A percentile compares a stretch with the other conserved stretches of the same genome.
Conservation (phyloP, 106 monocot genomes). For the Agapanthus africanus region DNA sequence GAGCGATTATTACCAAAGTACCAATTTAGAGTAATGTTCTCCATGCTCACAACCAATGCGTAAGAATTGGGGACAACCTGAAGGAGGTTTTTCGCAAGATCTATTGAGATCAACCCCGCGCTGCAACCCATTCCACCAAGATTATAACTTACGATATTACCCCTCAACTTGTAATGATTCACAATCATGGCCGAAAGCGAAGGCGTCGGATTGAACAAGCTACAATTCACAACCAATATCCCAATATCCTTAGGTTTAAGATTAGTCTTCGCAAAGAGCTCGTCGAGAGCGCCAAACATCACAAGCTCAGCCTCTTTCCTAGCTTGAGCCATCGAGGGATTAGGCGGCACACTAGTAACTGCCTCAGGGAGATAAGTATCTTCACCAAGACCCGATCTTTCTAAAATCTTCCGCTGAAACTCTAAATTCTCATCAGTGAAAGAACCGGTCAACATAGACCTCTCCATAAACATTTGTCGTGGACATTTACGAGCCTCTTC, state of each 20-base stretch:
- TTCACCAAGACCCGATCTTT: constrained; percentile 37
- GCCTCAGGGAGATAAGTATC: constrained; percentile 30
- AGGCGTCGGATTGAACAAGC: constrained; percentile 38
- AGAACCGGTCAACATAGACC: not conserved
- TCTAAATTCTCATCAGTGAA: constrained; percentile 30
- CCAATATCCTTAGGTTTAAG: constrained; percentile 27
- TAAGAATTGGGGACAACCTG: constrained; percentile 17
- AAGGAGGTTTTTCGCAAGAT: constrained; percentile 27
- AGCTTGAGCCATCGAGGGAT: constrained; percentile 17
- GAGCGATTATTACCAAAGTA: constrained; percentile 25
- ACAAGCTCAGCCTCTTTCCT: constrained; percentile 31
- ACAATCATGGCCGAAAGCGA: constrained; percentile 31
- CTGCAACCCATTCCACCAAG: constrained; percentile 38
- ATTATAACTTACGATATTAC: constrained; percentile 25
- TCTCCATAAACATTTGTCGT: constrained; percentile 19
- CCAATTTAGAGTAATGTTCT: constrained; percentile 34
- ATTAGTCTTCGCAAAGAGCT: constrained; percentile 24
- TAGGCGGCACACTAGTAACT: constrained; percentile 21
- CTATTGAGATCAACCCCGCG: constrained; percentile 30
- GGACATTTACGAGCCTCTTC: constrained; percentile 25
- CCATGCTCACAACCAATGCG: constrained; percentile 27
- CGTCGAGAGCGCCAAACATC: constrained; percentile 35
- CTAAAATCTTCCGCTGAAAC: constrained; percentile 30
- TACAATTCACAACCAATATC: constrained; percentile 31
- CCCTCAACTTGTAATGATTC: constrained; percentile 34